Base-by-base conservation (phyloP, 179 eudicot species). In the Drosera spatulata region DNA sequence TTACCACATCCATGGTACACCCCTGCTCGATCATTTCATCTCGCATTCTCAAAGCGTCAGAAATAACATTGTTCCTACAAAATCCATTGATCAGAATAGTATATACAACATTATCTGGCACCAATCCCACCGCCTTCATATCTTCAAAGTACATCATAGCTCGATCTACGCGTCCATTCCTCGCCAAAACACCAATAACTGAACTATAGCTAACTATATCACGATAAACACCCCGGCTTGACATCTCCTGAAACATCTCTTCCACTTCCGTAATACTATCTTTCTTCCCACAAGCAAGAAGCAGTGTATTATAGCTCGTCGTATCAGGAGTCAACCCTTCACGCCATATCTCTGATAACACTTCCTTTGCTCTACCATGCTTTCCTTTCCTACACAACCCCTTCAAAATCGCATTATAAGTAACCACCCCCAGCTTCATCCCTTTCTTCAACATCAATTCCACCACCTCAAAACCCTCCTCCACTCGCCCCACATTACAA, bases 21-120 rank as follows among this genome's bases (percentile, higher is more conserved):
- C 97, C 89, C n/a, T 71, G 73, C 66, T 78, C 76, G 63, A 84
- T 39, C 97, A 86, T 90, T 77, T 90, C 89, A 84, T 84, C 86
- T 42, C 85, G 74, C 57, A 87, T 71, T 74, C 69, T 86, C 66
- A 84, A 58, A 57, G 91, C 95, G 60, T 82, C 83, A 2, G 75
- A 63, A 61, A 81, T 60, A 6, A 58, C 6, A 50, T 95, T 85
- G 7, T 60, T 60, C 55, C 76, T 79, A 71, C 87, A 90, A 62
- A 74, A 84, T 40, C 87, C 97, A 63, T 74, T 74, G 43, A 90
- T 87, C 39, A 90, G 77, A 71, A 90, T 75, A 33, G 97, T 90
- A 50, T 87, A 90, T 38, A 90, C 65, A 50, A 90, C 81, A 69
- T 74, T 78, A 61, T 90, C 97, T 48, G 89, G 89, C 49, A 72